These are phyloP conservation scores for Euphorbia peplus DNA, from an alignment of 345 rosid species.

Conservation along the genomic window DNA sequence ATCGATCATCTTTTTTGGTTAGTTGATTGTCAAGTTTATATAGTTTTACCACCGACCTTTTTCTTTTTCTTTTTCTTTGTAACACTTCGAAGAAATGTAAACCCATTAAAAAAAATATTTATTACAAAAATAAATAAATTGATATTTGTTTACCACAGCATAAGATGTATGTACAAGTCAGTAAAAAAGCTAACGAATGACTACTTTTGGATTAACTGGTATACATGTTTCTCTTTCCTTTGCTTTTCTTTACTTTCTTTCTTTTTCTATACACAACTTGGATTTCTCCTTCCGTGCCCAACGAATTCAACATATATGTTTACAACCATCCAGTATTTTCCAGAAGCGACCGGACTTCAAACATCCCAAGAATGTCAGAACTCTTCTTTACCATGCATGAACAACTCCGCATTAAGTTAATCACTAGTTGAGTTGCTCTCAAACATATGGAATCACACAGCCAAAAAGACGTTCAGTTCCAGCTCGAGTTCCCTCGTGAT, in stretches of 20 bases:
- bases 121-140: conserved; percentile 6
- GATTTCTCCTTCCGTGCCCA: not conserved
- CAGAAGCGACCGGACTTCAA: conserved; percentile 1
- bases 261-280: conserved; percentile 27
- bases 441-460: too few relatives aligned
- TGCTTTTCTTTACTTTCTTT: conserved; percentile 16
- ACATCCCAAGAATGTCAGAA: not conserved
- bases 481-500: not conserved
- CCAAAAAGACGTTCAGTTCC: too few relatives aligned
- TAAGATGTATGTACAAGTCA: conserved; percentile 28
- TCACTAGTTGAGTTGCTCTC: too few relatives aligned
- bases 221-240: conserved; percentile 10
- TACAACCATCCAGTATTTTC: conserved; percentile 9
- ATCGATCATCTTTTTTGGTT: too few relatives aligned
- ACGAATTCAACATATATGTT: not conserved
- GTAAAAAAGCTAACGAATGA: conserved; percentile 20
- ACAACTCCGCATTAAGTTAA: too few relatives aligned
- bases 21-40: too few relatives aligned
- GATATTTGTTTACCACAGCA: conserved; percentile 14
- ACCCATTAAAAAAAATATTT: not conserved
- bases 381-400: too few relatives aligned
- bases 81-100: too few relatives aligned
- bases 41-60: too few relatives aligned
- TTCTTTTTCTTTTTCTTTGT: too few relatives aligned
- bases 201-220: conserved; percentile 1